phyloP scores from a whole-genome alignment of 371 early-diverging fungal species.

The Conidiobolus incongruus region DNA sequence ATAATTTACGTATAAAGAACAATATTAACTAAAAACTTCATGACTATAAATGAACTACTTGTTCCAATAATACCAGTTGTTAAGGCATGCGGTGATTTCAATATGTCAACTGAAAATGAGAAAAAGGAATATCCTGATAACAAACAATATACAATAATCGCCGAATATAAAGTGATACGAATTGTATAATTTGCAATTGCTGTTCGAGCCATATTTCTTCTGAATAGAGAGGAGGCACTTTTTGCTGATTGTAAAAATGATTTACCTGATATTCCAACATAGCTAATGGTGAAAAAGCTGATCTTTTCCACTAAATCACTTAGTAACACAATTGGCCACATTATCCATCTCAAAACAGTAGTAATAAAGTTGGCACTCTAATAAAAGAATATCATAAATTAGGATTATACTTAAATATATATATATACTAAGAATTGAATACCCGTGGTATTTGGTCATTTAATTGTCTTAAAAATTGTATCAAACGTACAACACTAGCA shows the following conservation, averaged over 20 bases:
- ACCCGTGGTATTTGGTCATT: not conserved
- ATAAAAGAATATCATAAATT: not conserved
- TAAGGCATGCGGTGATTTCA: not conserved
- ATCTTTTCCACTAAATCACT: not conserved
- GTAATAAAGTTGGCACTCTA: not conserved
- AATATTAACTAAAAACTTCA: slow-evolving; percentile 1
- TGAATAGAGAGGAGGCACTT: not conserved
- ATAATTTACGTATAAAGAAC: slow-evolving; percentile 1
- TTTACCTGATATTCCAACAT: slow-evolving; percentile 3
- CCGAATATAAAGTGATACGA: slow-evolving; percentile 1
- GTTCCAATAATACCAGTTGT: not conserved
- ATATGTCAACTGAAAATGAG: not conserved
- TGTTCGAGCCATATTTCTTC: not conserved
- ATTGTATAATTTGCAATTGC: not conserved
- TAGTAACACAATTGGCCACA: not conserved
- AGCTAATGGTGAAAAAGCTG: slow-evolving; percentile 3
- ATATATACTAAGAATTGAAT: not conserved
- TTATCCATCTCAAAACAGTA: not conserved
- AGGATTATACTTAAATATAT: not conserved
- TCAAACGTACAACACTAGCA: not conserved
- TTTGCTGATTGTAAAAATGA: not conserved
- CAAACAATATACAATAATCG: not conserved
- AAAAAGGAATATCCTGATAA: not conserved
- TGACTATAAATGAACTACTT: not conserved
- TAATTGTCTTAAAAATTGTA: not conserved